Evolutionary conservation across 2,329 filamentous ascomycete genomes (phyloP).

Genomic region (Pestalotiopsis sp.): DNA sequence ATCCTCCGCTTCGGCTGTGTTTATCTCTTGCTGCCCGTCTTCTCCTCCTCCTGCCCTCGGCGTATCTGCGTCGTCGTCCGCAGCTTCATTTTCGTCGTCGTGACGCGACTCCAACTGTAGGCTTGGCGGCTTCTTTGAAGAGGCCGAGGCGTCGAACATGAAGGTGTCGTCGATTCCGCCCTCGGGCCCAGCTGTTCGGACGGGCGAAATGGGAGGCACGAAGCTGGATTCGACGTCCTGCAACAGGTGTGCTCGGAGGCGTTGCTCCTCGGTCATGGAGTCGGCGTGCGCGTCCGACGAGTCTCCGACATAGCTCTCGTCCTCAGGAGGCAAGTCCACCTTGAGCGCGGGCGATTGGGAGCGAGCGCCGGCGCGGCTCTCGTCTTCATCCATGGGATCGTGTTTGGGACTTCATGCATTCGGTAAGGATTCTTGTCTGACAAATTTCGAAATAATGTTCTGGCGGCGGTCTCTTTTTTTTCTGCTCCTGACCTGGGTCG

Average conservation of each 20-base stretch:
- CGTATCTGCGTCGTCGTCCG: neutral
- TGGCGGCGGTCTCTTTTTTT: neutral
- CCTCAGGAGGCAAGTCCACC: conserved; percentile 9
- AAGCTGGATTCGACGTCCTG: conserved; percentile 71
- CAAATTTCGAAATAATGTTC: neutral
- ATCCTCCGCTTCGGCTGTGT: neutral
- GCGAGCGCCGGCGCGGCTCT: conserved; percentile 7
- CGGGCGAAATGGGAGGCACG: conserved; percentile 59
- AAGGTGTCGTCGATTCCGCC: conserved; percentile 61
- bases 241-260: conserved; percentile 59
- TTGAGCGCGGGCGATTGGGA: conserved; percentile 5
- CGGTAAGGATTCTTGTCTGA: neutral
- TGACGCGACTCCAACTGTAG: neutral
- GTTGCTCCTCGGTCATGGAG: conserved; percentile 53
- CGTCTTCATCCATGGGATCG: conserved; percentile 12
- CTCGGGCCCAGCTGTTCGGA: conserved; percentile 44
- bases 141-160: conserved; percentile 49
- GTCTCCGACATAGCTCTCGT: conserved; percentile 30
- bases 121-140: neutral
- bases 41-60: neutral
- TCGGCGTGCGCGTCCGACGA: conserved; percentile 44
- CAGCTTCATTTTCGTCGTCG: neutral
- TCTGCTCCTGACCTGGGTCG: neutral
- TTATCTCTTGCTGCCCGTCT: neutral
- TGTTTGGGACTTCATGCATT: neutral